These are phyloP conservation scores for Backusella tuberculispora DNA, from an alignment of 192 early-diverging fungal species.

Conservation along the genomic window DNA sequence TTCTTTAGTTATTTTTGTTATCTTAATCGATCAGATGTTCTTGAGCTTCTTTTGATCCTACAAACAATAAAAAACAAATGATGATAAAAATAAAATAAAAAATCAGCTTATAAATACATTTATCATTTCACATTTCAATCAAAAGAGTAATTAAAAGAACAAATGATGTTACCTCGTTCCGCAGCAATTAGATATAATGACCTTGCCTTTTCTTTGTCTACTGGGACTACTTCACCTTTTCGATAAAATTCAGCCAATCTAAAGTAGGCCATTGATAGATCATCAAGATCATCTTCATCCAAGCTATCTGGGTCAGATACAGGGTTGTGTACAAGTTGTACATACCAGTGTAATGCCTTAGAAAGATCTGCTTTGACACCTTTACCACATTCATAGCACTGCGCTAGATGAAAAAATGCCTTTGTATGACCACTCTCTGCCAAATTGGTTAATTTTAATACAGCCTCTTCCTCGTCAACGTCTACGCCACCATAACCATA, in stretches of 20 bases:
- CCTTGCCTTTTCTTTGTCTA: slow-evolving; percentile 28
- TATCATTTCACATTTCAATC: background rate
- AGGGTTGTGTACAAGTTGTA: slow-evolving; percentile 17
- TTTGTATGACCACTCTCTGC: slow-evolving; percentile 33
- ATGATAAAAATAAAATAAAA: background rate
- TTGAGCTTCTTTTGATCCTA: slow-evolving; percentile 34
- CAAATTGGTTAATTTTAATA: slow-evolving; percentile 23
- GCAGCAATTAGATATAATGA: slow-evolving; percentile 34
- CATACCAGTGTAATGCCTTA: slow-evolving; percentile 38
- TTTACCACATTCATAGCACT: slow-evolving; percentile 40
- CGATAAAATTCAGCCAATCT: slow-evolving; percentile 37
- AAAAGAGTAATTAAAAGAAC: background rate
- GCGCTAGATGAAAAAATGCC: slow-evolving; percentile 35
- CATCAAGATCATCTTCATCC: slow-evolving; percentile 38
- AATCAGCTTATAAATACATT: slow-evolving; percentile 10
- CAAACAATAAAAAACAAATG: background rate
- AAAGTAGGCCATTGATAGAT: slow-evolving; percentile 26
- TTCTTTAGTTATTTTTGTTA: background rate
- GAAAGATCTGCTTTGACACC: slow-evolving; percentile 25
- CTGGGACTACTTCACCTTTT: slow-evolving; percentile 21
- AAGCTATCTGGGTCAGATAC: slow-evolving; percentile 20
- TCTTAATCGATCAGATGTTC: slow-evolving; percentile 12
- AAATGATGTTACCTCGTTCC: slow-evolving; percentile 27
- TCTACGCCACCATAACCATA: slow-evolving; percentile 39
- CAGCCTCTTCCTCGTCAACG: slow-evolving; percentile 23